Evolutionary conservation across 1,139 yeast genomes (phyloP), one percentile per base, ranked within the genome.

Genomic region (Kazachstania sp.): DNA sequence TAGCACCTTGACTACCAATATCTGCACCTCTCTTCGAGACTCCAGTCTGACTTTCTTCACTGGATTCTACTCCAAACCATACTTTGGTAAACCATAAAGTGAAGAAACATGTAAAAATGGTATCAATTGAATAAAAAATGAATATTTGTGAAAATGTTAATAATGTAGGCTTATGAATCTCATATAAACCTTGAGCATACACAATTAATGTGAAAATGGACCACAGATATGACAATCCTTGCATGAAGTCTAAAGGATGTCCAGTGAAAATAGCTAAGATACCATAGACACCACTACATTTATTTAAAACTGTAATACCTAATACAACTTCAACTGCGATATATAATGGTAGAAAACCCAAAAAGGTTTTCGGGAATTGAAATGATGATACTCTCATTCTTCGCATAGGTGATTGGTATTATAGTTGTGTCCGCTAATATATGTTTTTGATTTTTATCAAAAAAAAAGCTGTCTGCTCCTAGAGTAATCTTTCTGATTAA

Each of bases 221-320:
- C 54, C 82, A 66, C 36, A 83, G 61, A 65, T 90, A 87, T 58
- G 83, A 79, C 1, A 84, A 55, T 95, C 96, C 86, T 63, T 92
- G 97, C 71, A 84, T 71, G 52, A 81, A 78, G 53, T 81, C 82
- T 49, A 90, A 74, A 2, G 94, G 95, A 60, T 88, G 96, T 2
- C 96, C 94, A 0, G 97, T 90, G 60, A 92, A 76, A 39, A 92
- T 68, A 1, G 97, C 88, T 34, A 90, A 71, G 38, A 90, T 71
- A 29, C 97, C 98, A 65, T 83, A 92, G 28, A 82, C 71, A 9
- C 97, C 97, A 48, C 95, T 82, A 52, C 92, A 87, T 65, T 90
- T 90, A 70, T 92, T 90, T 57, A 90, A 74, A 42, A 88, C 77
- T 20, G 94, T 83, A 36, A 85, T 72, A 2, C 87, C 84, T n/a